These are phyloP conservation scores for Paramecium tetraurelia DNA, from an alignment of 73 alveolate species.

Conservation along the genomic window DNA sequence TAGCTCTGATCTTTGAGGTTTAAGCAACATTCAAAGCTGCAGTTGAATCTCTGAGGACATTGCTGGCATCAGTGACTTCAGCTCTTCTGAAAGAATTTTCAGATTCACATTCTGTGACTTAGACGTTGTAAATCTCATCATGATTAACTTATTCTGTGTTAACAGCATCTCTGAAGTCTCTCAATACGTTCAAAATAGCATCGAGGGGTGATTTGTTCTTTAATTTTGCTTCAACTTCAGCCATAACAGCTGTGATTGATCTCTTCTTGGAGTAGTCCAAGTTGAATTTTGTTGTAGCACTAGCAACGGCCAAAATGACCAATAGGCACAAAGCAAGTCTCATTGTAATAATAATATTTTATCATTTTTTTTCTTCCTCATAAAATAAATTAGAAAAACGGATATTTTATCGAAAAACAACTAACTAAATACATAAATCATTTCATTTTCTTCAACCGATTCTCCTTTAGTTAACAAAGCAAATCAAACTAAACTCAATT, in stretches of 20 bases:
- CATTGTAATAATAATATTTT: neutral
- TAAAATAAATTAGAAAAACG: neutral
- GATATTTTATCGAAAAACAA: neutral
- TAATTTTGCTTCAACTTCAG: constrained; percentile 20
- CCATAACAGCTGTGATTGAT: constrained; percentile 42
- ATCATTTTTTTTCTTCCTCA: neutral
- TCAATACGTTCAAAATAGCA: constrained; percentile 20
- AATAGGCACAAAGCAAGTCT: constrained; percentile 44
- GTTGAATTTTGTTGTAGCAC: neutral
- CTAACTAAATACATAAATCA: neutral
- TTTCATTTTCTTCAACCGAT: neutral
- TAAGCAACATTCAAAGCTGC: neutral
- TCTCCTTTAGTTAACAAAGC: neutral
- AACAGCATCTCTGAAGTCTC: constrained; percentile 49
- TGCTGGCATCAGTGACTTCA: constrained; percentile 52
- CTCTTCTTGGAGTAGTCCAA: constrained; percentile 38
- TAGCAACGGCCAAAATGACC: neutral
- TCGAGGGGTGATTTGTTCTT: constrained; percentile 13
- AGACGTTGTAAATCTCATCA: constrained; percentile 34
- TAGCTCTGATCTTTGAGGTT: constrained; percentile 31
- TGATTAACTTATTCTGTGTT: constrained; percentile 33
- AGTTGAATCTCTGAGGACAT: constrained; percentile 44
- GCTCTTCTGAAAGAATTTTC: constrained; percentile 21
- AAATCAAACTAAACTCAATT: neutral
- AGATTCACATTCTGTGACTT: constrained; percentile 18